phyloP scores from a whole-genome alignment of 1,139 yeast species.

The Kodamaea fungicola region DNA sequence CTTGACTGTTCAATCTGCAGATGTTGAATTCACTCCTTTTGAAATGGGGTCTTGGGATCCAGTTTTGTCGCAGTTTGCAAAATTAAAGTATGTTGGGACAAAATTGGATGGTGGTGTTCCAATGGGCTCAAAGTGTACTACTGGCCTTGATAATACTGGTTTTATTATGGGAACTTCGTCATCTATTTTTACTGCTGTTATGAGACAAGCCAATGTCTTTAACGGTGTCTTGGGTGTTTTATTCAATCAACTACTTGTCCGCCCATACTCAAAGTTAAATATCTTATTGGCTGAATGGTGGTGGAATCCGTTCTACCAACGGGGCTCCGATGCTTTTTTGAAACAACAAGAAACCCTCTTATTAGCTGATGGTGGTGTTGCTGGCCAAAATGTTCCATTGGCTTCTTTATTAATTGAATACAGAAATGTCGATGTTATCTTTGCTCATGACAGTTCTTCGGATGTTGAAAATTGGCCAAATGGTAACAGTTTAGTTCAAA shows the following conservation, averaged over 20 bases:
- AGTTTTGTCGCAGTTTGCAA: slow-evolving; percentile 19
- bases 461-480: slow-evolving; percentile 17
- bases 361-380: slow-evolving; percentile 22
- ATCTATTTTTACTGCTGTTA: slow-evolving; percentile 21
- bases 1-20: slow-evolving; percentile 16
- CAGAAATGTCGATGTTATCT: slow-evolving; percentile 17
- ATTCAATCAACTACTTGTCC: too few relatives aligned
- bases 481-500: slow-evolving; percentile 16
- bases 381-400: slow-evolving; percentile 17
- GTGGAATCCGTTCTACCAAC: slow-evolving; percentile 23
- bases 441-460: slow-evolving; percentile 17
- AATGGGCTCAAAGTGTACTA: slow-evolving; percentile 10
- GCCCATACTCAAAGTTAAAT: background rate
- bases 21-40: slow-evolving; percentile 20
- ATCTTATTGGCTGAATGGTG: slow-evolving; percentile 13
- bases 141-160: slow-evolving; percentile 20
- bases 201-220: too few relatives aligned
- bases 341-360: slow-evolving; percentile 8
- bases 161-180: slow-evolving; percentile 21
- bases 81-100: slow-evolving; percentile 34
- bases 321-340: slow-evolving; percentile 9
- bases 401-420: slow-evolving; percentile 16
- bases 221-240: too few relatives aligned
- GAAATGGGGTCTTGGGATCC: slow-evolving; percentile 25
- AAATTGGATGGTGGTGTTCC: slow-evolving; percentile 26